Evolutionary conservation across 2,329 filamentous ascomycete genomes (phyloP).

Genomic region (Alternaria rosae): DNA sequence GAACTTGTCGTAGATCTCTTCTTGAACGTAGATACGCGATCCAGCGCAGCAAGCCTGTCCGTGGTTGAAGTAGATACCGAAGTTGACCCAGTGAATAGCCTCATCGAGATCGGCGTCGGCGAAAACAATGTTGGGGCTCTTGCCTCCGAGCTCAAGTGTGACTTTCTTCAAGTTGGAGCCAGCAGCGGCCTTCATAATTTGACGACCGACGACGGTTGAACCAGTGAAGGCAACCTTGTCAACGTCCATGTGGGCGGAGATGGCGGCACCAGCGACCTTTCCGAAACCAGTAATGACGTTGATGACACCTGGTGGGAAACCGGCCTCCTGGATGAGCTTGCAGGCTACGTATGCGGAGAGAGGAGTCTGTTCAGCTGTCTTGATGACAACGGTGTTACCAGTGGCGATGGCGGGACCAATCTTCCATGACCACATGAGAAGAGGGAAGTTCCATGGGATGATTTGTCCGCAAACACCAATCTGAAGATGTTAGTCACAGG

Average conservation of each 20-base stretch:
- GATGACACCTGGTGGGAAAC: slow-evolving; percentile 79
- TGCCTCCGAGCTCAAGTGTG: slow-evolving; percentile 80
- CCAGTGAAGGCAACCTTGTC: slow-evolving; percentile 88
- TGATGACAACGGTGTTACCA: slow-evolving; percentile 76
- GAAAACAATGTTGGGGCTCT: slow-evolving; percentile 83
- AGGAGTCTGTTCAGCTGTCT: slow-evolving; percentile 79
- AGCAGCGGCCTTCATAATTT: slow-evolving; percentile 82
- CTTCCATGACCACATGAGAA: slow-evolving; percentile 86
- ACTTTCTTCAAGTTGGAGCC: slow-evolving; percentile 83
- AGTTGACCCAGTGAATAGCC: slow-evolving; percentile 79
- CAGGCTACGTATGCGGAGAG: slow-evolving; percentile 72
- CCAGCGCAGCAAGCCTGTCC: slow-evolving; percentile 75
- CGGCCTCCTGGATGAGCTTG: slow-evolving; percentile 74
- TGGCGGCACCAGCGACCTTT: slow-evolving; percentile 77
- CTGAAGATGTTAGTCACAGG: slow-evolving; percentile 46
- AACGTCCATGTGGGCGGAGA: slow-evolving; percentile 78
- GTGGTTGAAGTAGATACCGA: slow-evolving; percentile 66
- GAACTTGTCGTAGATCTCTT: slow-evolving; percentile 88
- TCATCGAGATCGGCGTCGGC: slow-evolving; percentile 79
- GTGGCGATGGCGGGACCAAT: slow-evolving; percentile 75
- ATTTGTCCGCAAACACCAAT: slow-evolving; percentile 85
- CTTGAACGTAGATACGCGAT: slow-evolving; percentile 85
- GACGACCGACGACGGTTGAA: slow-evolving; percentile 74
- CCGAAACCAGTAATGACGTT: slow-evolving; percentile 82
- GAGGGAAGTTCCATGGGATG: slow-evolving; percentile 88